Evolutionary conservation across 306 rosid genomes (phyloP), one percentile per base, ranked within the genome.

Genomic region (Geum urbanum): DNA sequence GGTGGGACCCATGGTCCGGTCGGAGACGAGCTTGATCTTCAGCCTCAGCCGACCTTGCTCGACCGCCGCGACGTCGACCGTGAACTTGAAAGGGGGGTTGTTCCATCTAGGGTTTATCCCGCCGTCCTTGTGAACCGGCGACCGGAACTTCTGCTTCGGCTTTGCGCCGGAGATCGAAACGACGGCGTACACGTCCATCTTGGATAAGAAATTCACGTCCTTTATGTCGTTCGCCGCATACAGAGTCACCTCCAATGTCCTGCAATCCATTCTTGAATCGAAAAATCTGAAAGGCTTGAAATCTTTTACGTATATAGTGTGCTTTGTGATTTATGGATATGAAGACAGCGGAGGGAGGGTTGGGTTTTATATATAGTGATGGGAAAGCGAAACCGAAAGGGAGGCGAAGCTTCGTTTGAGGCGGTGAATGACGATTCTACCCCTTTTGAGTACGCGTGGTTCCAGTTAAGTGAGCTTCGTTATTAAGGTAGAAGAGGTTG

Each of bases 151-250:
- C n/a, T 78, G 77, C 71, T 61, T 81, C 72, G 5, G 45, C 40
- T 8, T 16, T 32, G 37, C 82, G 15, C 87, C 84, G 73, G 77
- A 45, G 80, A 86, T 66, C 0, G 79, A 70, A 39, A 83, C 84
- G 62, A 73, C 73, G 67, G 84, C 87, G 82, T 80, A 86, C 18
- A 83, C 87, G 44, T 86, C 86, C 87, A 86, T 86, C 72, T 60
- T 85, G 44, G 83, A 72, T 37, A 83, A 19, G 43, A 74, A 43
- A 35, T 86, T 86, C 35, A 86, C 80, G 9, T 83, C 71, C 76
- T 78, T 83, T 35, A 85, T 22, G 57, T 63, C 83, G 3, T 63
- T 65, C 37, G 86, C 89, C 1, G 71, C 74, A 53, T 59, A 68
- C 54, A 82, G 39, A 3, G 37, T 72, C 53, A 83, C 9, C 16